Evolutionary conservation across 768 basidiomycete genomes (phyloP).

Genomic region (Terana coerulea): DNA sequence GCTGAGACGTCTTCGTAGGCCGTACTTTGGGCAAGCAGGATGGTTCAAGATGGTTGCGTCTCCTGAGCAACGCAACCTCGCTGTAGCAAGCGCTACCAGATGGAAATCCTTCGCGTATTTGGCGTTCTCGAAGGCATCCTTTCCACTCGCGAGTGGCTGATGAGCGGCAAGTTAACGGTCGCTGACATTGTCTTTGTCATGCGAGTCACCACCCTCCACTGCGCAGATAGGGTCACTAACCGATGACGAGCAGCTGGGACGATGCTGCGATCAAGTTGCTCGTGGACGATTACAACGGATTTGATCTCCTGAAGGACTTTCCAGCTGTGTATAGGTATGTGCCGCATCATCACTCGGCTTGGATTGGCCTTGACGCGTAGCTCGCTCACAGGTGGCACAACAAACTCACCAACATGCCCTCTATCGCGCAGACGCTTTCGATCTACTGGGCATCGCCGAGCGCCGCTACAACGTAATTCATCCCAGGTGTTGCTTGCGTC

Average conservation of each 20-base stretch:
- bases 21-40: constrained; percentile 14
- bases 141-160: constrained; percentile 14
- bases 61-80: constrained; percentile 13
- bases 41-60: constrained; percentile 14
- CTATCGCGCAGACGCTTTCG: not conserved
- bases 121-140: constrained; percentile 19
- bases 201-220: not conserved
- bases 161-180: constrained; percentile 15
- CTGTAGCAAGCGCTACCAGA: constrained; percentile 17
- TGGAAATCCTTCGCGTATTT: constrained; percentile 20
- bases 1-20: too few species aligned
- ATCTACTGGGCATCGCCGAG: not conserved
- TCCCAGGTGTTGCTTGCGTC: not conserved
- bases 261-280: not conserved
- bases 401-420: not conserved
- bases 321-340: not conserved
- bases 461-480: not conserved
- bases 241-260: constrained; percentile 5
- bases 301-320: constrained; percentile 5
- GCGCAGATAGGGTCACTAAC: not conserved
- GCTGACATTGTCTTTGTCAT: constrained; percentile 16
- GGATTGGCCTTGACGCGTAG: too few species aligned
- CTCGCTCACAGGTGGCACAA: constrained; percentile 8
- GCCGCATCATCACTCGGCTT: too few species aligned
- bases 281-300: constrained; percentile 2